Conservation (phyloP, 306 rosid species). For the Trichosanthes truncata region DNA sequence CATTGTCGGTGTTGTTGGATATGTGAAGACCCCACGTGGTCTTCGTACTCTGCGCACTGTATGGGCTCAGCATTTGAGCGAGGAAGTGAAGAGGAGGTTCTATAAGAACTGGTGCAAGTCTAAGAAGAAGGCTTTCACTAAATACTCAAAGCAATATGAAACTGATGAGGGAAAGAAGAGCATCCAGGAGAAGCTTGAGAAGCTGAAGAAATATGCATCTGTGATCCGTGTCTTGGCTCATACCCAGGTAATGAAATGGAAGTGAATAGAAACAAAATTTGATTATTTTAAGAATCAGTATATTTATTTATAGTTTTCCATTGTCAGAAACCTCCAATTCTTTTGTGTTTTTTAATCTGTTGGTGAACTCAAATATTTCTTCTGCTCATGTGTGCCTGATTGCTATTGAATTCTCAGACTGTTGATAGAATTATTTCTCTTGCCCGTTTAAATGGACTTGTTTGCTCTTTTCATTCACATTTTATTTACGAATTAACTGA, state of each 20-base stretch:
- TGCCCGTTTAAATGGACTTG: neutral
- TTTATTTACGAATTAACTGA: neutral
- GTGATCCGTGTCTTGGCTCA: conserved; percentile 78
- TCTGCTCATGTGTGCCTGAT: neutral
- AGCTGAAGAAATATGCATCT: conserved; percentile 54
- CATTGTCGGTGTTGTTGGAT: conserved; percentile 80
- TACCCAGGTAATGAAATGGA: conserved; percentile 49
- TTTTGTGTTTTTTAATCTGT: neutral
- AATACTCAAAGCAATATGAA: conserved; percentile 61
- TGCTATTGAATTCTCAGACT: neutral
- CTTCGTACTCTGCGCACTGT: conserved; percentile 71
- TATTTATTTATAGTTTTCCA: neutral
- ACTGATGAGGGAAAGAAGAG: conserved; percentile 67
- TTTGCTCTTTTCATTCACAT: neutral
- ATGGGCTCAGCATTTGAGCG: conserved; percentile 84
- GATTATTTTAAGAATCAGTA: no score
- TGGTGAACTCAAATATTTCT: neutral
- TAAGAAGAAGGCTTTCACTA: conserved; percentile 80
- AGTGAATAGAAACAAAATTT: neutral
- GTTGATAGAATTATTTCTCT: neutral
- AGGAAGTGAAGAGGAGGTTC: conserved; percentile 68
- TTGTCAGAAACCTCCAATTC: neutral
- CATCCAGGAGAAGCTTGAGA: conserved; percentile 58
- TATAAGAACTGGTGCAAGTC: conserved; percentile 90
- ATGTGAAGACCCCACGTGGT: conserved; percentile 80